A percentile compares a stretch with the other conserved stretches of the same genome.
Evolutionary conservation across 2,329 filamentous ascomycete species (phyloP).

Genomic region (Elsinoe australis): DNA sequence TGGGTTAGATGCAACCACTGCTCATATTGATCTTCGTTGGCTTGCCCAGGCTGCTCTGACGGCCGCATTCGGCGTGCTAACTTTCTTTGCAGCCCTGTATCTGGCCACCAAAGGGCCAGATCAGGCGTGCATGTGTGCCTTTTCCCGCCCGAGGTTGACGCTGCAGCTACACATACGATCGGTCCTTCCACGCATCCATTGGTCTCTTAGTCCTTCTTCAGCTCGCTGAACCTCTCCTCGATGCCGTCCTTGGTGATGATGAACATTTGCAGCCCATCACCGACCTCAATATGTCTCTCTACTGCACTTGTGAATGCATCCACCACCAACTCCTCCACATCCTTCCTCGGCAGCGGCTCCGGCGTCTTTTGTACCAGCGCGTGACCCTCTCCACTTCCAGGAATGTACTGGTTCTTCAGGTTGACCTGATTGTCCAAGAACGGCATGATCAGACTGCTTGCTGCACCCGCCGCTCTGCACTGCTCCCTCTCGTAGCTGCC

Average conservation of each 20-base stretch:
- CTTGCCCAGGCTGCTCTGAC: too few relatives aligned
- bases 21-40: too few relatives aligned
- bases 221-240: constrained; percentile 69
- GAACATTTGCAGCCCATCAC: constrained; percentile 92
- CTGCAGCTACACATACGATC: too few relatives aligned
- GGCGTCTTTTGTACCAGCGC: constrained; percentile 63
- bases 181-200: neutral
- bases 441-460: constrained; percentile 85
- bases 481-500: constrained; percentile 97
- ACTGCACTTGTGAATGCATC: constrained; percentile 98
- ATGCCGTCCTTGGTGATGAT: constrained; percentile 83
- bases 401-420: constrained; percentile 96
- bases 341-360: constrained; percentile 60
- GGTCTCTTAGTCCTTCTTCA: constrained; percentile 71
- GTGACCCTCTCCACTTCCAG: constrained; percentile 76
- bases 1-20: too few relatives aligned
- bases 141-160: too few relatives aligned
- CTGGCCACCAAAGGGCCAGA: too few relatives aligned
- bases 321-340: constrained; percentile 81
- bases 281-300: constrained; percentile 98
- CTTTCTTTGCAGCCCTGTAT: too few relatives aligned
- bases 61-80: too few relatives aligned
- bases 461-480: constrained; percentile 85
- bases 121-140: too few relatives aligned
- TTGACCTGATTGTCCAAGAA: constrained; percentile 99